These are phyloP conservation scores for Trypanosoma avium DNA, from an alignment of 208 protist genomes.

Conservation along the genomic window DNA sequence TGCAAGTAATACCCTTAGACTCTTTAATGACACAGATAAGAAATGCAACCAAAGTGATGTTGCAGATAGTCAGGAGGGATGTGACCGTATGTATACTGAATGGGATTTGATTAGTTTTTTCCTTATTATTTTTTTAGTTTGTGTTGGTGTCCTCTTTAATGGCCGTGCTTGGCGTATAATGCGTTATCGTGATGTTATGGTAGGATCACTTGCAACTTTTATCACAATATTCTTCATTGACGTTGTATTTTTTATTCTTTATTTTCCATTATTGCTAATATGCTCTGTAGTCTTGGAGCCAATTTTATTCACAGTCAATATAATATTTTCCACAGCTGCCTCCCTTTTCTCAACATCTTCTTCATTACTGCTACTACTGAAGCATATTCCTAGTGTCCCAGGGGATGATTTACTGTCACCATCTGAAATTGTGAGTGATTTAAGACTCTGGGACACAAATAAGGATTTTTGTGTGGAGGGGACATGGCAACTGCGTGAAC, in stretches of 20 bases:
- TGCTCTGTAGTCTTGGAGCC: conserved; percentile 25
- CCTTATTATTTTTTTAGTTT: conserved; percentile 6
- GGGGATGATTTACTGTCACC: not conserved
- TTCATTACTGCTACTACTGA: not conserved
- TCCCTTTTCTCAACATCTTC: not conserved
- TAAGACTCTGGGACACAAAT: too few species aligned
- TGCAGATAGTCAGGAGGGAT: not conserved
- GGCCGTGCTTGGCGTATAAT: conserved; percentile 12
- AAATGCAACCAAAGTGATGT: not conserved
- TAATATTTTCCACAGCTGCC: not conserved
- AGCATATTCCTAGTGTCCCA: conserved; percentile 14
- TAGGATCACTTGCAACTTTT: conserved; percentile 15
- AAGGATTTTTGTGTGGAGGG: not conserved
- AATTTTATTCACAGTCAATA: conserved; percentile 13
- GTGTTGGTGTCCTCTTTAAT: conserved; percentile 6
- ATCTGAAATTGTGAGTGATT: too few species aligned
- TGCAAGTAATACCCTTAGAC: conserved; percentile 6
- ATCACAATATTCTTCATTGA: conserved; percentile 27
- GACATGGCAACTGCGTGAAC: not conserved
- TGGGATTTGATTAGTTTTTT: conserved; percentile 7
- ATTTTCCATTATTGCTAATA: conserved; percentile 17
- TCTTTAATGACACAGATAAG: not conserved
- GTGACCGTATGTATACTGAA: not conserved
- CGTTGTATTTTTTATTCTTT: conserved; percentile 7
- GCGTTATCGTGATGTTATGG: conserved; percentile 11